phyloP scores from a whole-genome alignment of 1,139 yeast species.

The Hyphopichia buzzinii region DNA sequence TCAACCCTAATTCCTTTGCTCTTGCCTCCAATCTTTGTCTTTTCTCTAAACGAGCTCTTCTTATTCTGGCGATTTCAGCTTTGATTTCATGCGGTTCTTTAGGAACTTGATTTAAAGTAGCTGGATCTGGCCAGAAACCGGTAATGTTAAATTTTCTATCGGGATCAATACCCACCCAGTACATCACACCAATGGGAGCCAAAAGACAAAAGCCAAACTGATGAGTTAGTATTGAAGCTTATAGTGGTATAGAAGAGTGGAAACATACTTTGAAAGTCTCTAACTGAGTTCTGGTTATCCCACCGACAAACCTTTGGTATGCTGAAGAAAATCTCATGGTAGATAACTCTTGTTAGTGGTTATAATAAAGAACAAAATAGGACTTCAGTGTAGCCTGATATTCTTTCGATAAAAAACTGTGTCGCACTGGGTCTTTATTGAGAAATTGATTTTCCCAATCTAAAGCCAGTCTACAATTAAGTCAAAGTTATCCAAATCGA shows the following conservation, averaged over 20 bases:
- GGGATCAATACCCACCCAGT: constrained; percentile 86
- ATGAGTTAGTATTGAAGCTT: constrained; percentile 20
- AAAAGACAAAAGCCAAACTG: constrained; percentile 82
- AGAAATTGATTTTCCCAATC: too few species aligned
- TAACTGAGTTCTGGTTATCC: constrained; percentile 55
- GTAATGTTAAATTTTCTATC: constrained; percentile 86
- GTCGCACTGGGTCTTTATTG: too few species aligned
- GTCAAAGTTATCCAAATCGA: too few species aligned
- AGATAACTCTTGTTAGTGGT: not conserved
- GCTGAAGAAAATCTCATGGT: not conserved
- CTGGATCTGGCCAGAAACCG: constrained; percentile 98
- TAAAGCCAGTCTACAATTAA: too few species aligned
- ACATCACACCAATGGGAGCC: constrained; percentile 87
- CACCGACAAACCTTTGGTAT: constrained; percentile 32
- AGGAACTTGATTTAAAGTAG: constrained; percentile 84
- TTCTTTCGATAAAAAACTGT: too few species aligned
- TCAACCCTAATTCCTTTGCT: constrained; percentile 66
- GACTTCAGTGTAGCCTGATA: not conserved
- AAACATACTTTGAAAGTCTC: constrained; percentile 64
- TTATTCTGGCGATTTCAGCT: constrained; percentile 86
- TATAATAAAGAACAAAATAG: not conserved
- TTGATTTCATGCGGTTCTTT: constrained; percentile 90
- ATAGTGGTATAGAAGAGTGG: not conserved
- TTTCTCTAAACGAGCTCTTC: constrained; percentile 69
- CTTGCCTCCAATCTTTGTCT: constrained; percentile 71